A percentile compares a stretch with the other conserved stretches of the same genome.
Evolutionary conservation across 805 yeast genomes (phyloP).

Genomic region (Metschnikowia gruessii): DNA sequence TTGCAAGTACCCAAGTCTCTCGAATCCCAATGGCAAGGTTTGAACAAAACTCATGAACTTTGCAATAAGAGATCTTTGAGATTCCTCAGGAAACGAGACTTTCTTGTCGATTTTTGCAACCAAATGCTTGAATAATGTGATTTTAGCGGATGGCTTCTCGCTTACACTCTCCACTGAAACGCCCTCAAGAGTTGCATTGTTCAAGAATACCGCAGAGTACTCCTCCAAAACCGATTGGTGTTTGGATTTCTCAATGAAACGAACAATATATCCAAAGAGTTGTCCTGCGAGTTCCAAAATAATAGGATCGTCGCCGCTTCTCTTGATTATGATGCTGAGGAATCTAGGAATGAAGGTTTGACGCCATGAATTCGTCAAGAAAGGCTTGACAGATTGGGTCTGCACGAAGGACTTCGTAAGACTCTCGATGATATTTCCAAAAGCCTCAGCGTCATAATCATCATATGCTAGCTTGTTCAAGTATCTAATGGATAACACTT

Average conservation of each 20-base stretch:
- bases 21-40: conserved; percentile 1
- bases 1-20: conserved; percentile 47
- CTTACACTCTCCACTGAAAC: conserved; percentile 20
- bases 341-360: conserved; percentile 43
- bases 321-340: conserved; percentile 20
- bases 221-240: conserved; percentile 49
- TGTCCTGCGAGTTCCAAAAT: conserved; percentile 40
- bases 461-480: conserved; percentile 37
- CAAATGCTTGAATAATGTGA: conserved; percentile 40
- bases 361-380: conserved; percentile 43
- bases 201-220: conserved; percentile 35
- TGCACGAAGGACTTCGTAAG: conserved; percentile 24
- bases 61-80: conserved; percentile 10
- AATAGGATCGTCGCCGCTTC: conserved; percentile 18
- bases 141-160: conserved; percentile 28
- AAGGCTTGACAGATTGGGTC: conserved; percentile 30
- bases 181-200: conserved; percentile 16
- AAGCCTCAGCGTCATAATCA: conserved; percentile 8
- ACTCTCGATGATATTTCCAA: conserved; percentile 18
- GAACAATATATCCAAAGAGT: conserved; percentile 41
- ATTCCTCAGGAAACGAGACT: conserved; percentile 13
- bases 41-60: conserved; percentile 37
- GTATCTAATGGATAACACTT: conserved; percentile 42
- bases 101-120: conserved; percentile 52
- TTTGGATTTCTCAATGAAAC: conserved; percentile 34